phyloP scores from a whole-genome alignment of 1,139 yeast genomes.

The Debaryomyces udenii region DNA sequence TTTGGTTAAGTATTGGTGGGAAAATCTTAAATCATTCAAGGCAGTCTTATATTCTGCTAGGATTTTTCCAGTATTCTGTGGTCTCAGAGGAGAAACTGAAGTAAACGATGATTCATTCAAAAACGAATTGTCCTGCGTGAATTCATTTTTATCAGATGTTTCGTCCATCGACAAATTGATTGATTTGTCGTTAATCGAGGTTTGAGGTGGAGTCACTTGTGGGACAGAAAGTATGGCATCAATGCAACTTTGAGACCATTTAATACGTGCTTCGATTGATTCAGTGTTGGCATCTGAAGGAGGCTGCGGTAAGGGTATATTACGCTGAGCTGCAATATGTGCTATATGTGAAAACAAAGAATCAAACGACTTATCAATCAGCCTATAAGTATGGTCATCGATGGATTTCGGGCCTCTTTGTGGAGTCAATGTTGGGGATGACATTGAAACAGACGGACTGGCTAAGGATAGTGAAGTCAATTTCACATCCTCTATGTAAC shows the following conservation, averaged over 20 bases:
- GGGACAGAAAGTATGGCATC: conserved; percentile 33
- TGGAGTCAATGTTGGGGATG: conserved; percentile 8
- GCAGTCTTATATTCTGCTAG: conserved; percentile 56
- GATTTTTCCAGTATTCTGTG: conserved; percentile 27
- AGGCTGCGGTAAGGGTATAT: conserved; percentile 52
- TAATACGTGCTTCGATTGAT: conserved; percentile 34
- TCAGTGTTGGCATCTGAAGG: conserved; percentile 30
- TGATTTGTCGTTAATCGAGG: conserved; percentile 15
- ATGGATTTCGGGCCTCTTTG: background rate
- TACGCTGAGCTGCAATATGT: conserved; percentile 55
- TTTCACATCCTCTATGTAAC: conserved; percentile 50
- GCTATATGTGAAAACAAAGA: conserved; percentile 56
- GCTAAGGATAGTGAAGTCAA: conserved; percentile 18
- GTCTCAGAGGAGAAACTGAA: conserved; percentile 27
- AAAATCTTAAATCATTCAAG: conserved; percentile 60
- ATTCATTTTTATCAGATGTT: conserved; percentile 16
- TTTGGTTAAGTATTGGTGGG: conserved; percentile 62
- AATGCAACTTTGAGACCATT: conserved; percentile 61
- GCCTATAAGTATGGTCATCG: conserved; percentile 8
- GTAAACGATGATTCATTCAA: conserved; percentile 31
- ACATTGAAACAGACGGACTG: background rate
- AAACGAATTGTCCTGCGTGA: conserved; percentile 20
- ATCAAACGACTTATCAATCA: conserved; percentile 33
- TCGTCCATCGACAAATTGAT: conserved; percentile 18
- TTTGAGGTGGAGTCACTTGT: conserved; percentile 5